Conservation (phyloP, 352 stramenopile species). For the Globisporangium acanthophoron region DNA sequence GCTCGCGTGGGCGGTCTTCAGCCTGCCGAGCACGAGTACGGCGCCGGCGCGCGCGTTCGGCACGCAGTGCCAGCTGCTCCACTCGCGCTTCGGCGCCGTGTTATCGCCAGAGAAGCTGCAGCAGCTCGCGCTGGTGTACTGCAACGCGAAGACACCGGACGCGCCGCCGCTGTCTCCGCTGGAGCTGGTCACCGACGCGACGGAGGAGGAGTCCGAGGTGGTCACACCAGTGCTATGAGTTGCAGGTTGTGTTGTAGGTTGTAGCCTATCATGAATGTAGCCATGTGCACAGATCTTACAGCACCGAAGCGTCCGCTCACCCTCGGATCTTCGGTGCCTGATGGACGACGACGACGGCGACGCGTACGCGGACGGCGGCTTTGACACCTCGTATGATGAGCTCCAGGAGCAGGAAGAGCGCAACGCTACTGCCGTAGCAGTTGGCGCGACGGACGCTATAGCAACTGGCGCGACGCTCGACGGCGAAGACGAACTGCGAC, state of each 20-base stretch:
- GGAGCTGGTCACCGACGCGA: neutral
- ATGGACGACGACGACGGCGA: too few relatives aligned
- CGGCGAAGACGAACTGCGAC: neutral
- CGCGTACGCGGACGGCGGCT: too few relatives aligned
- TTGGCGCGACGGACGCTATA: too few relatives aligned
- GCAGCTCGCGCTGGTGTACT: conserved; percentile 59
- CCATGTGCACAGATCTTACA: too few relatives aligned
- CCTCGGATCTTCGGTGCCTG: too few relatives aligned
- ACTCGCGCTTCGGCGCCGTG: conserved; percentile 36
- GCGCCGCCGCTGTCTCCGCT: neutral
- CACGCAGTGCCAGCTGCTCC: conserved; percentile 21
- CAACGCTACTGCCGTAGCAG: too few relatives aligned
- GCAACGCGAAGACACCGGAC: conserved; percentile 31
- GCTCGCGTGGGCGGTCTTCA: conserved; percentile 49
- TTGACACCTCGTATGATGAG: too few relatives aligned
- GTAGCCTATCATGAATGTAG: too few relatives aligned
- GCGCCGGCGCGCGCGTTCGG: conserved; percentile 30
- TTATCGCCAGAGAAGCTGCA: conserved; percentile 38
- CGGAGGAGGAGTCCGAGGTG: neutral
- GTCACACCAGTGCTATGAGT: neutral
- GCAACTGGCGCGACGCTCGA: neutral
- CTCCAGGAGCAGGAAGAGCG: too few relatives aligned
- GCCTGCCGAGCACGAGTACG: conserved; percentile 41
- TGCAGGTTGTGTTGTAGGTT: too few relatives aligned
- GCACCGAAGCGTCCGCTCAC: too few relatives aligned